These are phyloP conservation scores for Aspergillus sclerotiicarbonarius DNA, from an alignment of 495 filamentous ascomycete genomes.

Conservation along the genomic window DNA sequence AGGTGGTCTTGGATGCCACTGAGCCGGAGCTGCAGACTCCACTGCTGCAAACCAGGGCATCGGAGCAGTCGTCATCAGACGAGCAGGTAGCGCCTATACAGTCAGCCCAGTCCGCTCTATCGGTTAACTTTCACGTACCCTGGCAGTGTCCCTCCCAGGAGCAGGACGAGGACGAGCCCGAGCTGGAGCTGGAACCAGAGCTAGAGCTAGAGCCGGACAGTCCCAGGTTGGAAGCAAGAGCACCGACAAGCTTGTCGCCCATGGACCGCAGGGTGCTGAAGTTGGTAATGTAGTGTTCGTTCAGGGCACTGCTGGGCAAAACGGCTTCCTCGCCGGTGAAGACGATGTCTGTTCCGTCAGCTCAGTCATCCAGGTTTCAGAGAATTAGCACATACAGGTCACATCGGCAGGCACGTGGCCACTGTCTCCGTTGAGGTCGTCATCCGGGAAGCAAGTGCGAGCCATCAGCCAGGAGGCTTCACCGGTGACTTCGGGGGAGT, in stretches of 20 bases:
- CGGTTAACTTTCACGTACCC: too few species aligned
- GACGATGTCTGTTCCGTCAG: conserved; percentile 27
- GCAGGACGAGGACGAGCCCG: too few species aligned
- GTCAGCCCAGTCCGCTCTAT: too few species aligned
- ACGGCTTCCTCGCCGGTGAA: conserved; percentile 33
- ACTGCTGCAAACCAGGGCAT: too few species aligned
- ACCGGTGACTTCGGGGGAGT: conserved; percentile 34
- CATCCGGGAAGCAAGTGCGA: conserved; percentile 37
- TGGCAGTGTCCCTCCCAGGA: too few species aligned
- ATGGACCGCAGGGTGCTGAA: conserved; percentile 33
- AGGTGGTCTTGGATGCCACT: conserved; percentile 1
- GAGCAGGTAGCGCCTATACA: too few species aligned
- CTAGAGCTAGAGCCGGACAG: conserved; percentile 3
- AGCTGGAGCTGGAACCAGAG: too few species aligned
- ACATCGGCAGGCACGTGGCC: conserved; percentile 33
- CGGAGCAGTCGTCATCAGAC: too few species aligned
- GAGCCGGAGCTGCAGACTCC: not conserved
- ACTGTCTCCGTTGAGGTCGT: conserved; percentile 30
- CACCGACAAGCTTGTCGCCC: conserved; percentile 29
- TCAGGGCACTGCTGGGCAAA: conserved; percentile 29
- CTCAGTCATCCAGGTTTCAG: not conserved
- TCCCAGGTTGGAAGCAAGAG: conserved; percentile 34
- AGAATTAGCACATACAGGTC: conserved; percentile 25
- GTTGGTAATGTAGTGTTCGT: conserved; percentile 36
- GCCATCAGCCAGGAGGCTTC: conserved; percentile 43